These are phyloP conservation scores for Russula olivacea DNA, from an alignment of 768 basidiomycete genomes.

Conservation along the genomic window DNA sequence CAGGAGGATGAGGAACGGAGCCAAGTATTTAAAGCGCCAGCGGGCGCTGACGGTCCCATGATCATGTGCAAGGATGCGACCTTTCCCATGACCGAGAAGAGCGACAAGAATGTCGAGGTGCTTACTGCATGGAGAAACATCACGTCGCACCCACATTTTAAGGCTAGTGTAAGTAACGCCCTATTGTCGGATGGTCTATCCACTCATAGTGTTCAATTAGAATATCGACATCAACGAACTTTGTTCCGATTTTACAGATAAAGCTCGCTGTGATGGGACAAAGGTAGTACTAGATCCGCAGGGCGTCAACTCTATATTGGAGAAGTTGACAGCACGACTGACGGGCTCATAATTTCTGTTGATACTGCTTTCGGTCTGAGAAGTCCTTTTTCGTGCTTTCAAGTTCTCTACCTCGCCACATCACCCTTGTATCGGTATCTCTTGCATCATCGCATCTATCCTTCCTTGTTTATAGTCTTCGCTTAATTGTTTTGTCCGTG, in stretches of 20 bases:
- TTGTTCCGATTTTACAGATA: constrained; percentile 71
- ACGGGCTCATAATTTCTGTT: constrained; percentile 3
- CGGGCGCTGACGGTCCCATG: constrained; percentile 43
- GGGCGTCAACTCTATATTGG: constrained; percentile 40
- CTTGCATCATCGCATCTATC: constrained; percentile 7
- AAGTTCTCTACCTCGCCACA: constrained; percentile 11
- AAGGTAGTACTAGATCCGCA: constrained; percentile 68
- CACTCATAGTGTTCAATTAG: constrained; percentile 32
- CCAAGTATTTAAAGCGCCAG: constrained; percentile 37
- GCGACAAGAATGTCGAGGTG: constrained; percentile 70
- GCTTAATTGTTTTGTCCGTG: constrained; percentile 4
- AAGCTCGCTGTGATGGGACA: constrained; percentile 79
- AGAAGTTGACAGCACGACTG: constrained; percentile 35
- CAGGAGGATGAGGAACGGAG: constrained; percentile 4
- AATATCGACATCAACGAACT: constrained; percentile 74
- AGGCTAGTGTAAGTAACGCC: constrained; percentile 42
- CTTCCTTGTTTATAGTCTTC: constrained; percentile 15
- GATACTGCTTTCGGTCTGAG: not conserved
- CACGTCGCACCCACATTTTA: constrained; percentile 67
- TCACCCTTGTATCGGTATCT: constrained; percentile 17
- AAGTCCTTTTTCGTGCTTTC: not conserved
- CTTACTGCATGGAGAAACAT: constrained; percentile 75
- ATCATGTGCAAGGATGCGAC: constrained; percentile 62
- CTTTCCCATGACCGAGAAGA: constrained; percentile 63
- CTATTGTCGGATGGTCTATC: not conserved